phyloP scores from a whole-genome alignment of 2,329 filamentous ascomycete genomes.

The Lachnum nothofagi region DNA sequence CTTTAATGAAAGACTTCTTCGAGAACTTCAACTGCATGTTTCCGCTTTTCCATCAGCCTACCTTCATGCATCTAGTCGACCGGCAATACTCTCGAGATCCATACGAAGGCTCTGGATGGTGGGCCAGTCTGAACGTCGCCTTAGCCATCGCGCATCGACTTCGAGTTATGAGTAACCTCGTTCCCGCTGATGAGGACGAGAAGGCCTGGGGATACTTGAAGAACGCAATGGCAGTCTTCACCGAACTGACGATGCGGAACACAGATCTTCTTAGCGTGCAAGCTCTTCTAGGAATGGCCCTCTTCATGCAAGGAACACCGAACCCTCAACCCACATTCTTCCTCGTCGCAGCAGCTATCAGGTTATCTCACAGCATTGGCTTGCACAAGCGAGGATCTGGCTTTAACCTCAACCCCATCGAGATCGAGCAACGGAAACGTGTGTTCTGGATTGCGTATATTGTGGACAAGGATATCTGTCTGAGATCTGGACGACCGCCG shows the following conservation, averaged over 20 bases:
- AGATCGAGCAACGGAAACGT: slow-evolving; percentile 82
- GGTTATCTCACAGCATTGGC: slow-evolving; percentile 88
- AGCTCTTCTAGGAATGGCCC: slow-evolving; percentile 83
- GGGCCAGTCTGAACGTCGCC: slow-evolving; percentile 91
- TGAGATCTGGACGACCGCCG: slow-evolving; percentile 66
- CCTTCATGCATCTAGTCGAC: slow-evolving; percentile 96
- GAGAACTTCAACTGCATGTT: slow-evolving; percentile 99
- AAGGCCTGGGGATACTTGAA: slow-evolving; percentile 95
- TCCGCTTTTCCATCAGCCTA: slow-evolving; percentile 92
- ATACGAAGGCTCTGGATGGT: slow-evolving; percentile 95
- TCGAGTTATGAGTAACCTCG: slow-evolving; percentile 90
- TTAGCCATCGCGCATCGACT: slow-evolving; percentile 89
- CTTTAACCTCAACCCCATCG: slow-evolving; percentile 88
- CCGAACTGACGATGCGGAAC: slow-evolving; percentile 91
- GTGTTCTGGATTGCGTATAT: slow-evolving; percentile 76
- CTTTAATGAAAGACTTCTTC: slow-evolving; percentile 87
- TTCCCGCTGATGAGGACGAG: slow-evolving; percentile 83
- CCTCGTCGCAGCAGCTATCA: slow-evolving; percentile 82
- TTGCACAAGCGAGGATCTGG: slow-evolving; percentile 88
- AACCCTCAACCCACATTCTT: slow-evolving; percentile 94
- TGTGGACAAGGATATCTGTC: slow-evolving; percentile 68
- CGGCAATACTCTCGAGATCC: slow-evolving; percentile 88
- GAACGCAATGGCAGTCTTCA: slow-evolving; percentile 89
- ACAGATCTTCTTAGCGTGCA: slow-evolving; percentile 93
- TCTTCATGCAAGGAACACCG: slow-evolving; percentile 93